Base-by-base conservation (phyloP, 23 red algal species). In the Gracilaria domingensis region DNA sequence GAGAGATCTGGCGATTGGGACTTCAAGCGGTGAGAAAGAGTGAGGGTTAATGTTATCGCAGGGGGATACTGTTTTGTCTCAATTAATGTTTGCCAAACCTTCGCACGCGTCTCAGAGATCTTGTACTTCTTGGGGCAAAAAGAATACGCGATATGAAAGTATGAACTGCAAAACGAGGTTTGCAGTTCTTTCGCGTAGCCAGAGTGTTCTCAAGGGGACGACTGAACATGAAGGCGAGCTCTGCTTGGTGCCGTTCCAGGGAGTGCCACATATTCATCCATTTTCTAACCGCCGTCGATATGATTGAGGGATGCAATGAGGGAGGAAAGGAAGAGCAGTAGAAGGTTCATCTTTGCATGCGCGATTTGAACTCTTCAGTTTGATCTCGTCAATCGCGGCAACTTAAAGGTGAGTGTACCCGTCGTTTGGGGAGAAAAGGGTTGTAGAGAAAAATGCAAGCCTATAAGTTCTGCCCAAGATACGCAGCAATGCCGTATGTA, bases 1-100 rank as follows among this genome's bases (percentile, higher is more conserved):
- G 5, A 82, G 58, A 62, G 79, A 82, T 40, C 53, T 82, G 0
- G 40, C 53, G 28, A 65, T n/a, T 25, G 54, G 50, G 26, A 16
- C 45, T 1, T 34, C 39, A 8, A 77, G n/a, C 0, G 72, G 50
- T 1, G 72, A 77, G 11, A 42, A 77, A 6, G 72, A 20, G 11
- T 34, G 39, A 37, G 38, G 17, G 25, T 51, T 13, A 42, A 45
- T 6, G 18, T 45, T 1, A 8, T 66, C 25, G 26, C 60, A 1
- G 60, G 26, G 23, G 2, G 0, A 37, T 12, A 38, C 13, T 62
- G 24, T 23, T 29, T 62, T 29, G 24, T 29, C 8, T 62, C 26
- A 25, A 62, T n/a, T 8, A 30, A 30, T 0, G 5, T 29, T 23
- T 62, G 12, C 16, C 24, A 29, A 29, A 24, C 26, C n/a, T 29